phyloP scores from a whole-genome alignment of 176 grass and related monocot genomes.

The Pharus latifolius region DNA sequence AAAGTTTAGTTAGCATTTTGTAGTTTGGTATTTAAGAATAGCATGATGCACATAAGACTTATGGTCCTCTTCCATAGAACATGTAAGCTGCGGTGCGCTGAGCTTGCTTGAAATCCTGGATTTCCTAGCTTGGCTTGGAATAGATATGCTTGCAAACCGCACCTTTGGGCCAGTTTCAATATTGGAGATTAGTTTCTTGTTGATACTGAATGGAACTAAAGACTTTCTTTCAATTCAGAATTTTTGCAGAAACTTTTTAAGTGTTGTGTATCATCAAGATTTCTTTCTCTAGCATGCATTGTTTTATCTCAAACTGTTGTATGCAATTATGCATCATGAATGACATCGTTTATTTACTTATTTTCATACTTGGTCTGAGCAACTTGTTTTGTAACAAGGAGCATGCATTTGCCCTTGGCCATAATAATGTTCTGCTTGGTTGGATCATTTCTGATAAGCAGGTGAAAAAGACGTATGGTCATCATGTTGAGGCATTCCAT shows the following conservation, averaged over 20 bases:
- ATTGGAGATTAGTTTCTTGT: neutral
- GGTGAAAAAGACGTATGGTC: constrained; percentile 78
- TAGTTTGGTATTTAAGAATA: neutral
- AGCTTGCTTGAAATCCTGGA: neutral
- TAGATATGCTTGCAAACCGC: neutral
- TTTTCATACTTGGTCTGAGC: neutral
- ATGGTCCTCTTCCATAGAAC: neutral
- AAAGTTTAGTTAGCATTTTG: neutral
- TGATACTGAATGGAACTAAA: neutral
- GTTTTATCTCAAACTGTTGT: neutral
- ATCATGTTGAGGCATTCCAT: constrained; percentile 73
- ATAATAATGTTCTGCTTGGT: neutral
- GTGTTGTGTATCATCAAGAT: neutral
- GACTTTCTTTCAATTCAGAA: neutral
- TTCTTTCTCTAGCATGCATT: neutral
- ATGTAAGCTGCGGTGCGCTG: neutral
- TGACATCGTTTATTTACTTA: neutral
- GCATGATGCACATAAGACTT: neutral
- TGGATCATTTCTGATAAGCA: constrained; percentile 20
- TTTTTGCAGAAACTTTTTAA: neutral
- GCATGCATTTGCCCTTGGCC: neutral
- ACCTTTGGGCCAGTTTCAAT: neutral
- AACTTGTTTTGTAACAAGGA: neutral
- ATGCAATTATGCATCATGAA: neutral
- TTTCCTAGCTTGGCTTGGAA: neutral